Evolutionary conservation across 805 yeast species (phyloP), one percentile per base, ranked within the genome.

Genomic region (Vanderwaltozyma tropicalis): DNA sequence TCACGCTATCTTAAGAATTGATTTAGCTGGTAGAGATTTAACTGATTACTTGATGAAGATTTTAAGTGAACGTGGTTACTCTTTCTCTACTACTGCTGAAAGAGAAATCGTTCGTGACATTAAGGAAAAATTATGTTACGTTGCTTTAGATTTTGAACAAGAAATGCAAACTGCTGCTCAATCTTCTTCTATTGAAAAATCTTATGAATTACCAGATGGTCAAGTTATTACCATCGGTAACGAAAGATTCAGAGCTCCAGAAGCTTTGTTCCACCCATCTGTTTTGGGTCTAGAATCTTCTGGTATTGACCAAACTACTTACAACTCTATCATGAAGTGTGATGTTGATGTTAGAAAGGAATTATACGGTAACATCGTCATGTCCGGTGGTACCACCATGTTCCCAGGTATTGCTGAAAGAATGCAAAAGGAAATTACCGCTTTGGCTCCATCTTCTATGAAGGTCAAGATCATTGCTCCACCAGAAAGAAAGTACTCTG

Each of bases 331-430:
- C 74, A 85, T 82, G 78, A 89, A 88, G 86, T 88, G 96, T 75
- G 98, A 92, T 72, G 82, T 92, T 59, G 98, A 92, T 72, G 96
- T 92, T 57, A 85, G 98, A 74, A 89, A 85, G 76, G 97, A 89
- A 70, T 79, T 92, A 69, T 92, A 92, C 77, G 94, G 94, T 72
- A 92, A 92, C 82, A 92, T 92, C 63, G 98, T 92, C 66, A 82
- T 92, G 92, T 88, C 97, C 55, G 98, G 98, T 78, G 98, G 98
- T 83, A 88, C 97, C 61, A 92, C 98, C 57, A 87, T 92, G 97
- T 92, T 87, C 95, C 96, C 96, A 72, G 98, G 98, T 76, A 88
- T 92, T 69, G 96, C 96, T 69, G 97, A 92, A 79, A 89, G 98
- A 78, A 86, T 92, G 95, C 97, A 89, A 78, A 89, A 89, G 85